Conservation (phyloP, 108 stramenopile species). For the Chaetoceros tenuissimus region DNA sequence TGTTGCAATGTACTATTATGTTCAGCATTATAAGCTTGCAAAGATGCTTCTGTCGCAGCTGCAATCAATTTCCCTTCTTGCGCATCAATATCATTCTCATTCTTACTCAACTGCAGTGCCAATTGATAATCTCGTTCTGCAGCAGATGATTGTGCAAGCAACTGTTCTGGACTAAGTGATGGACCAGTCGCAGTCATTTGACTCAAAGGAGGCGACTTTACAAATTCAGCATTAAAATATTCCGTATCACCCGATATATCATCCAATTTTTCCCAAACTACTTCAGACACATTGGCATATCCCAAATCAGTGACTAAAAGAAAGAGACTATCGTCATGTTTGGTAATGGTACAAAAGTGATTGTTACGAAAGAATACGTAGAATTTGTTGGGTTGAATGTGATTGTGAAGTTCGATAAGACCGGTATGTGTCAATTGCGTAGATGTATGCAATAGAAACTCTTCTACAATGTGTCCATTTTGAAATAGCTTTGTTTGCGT, state of each 20-base stretch:
- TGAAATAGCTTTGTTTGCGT: not conserved
- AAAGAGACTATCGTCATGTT: conserved; percentile 64
- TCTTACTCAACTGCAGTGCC: conserved; percentile 48
- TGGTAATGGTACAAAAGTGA: conserved; percentile 90
- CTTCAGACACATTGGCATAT: conserved; percentile 64
- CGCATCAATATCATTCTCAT: conserved; percentile 17
- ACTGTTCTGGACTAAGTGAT: conserved; percentile 33
- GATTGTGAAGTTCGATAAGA: conserved; percentile 59
- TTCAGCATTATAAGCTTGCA: conserved; percentile 30
- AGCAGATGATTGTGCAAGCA: conserved; percentile 41
- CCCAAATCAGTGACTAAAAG: conserved; percentile 93
- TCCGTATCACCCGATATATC: conserved; percentile 85
- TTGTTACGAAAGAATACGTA: conserved; percentile 96
- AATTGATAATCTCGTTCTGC: conserved; percentile 60
- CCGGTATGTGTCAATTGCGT: conserved; percentile 89
- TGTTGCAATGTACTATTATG: not conserved
- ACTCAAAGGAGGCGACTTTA: conserved; percentile 12
- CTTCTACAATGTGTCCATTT: conserved; percentile 36
- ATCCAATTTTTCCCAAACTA: conserved; percentile 90
- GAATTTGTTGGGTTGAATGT: conserved; percentile 61
- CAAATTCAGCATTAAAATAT: conserved; percentile 46
- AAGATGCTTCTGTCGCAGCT: conserved; percentile 50
- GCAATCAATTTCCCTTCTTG: conserved; percentile 45
- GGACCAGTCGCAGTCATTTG: conserved; percentile 23
- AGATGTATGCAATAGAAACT: conserved; percentile 58